These are phyloP conservation scores for Cicer judaicum DNA, from an alignment of 306 rosid genomes.

Conservation along the genomic window DNA sequence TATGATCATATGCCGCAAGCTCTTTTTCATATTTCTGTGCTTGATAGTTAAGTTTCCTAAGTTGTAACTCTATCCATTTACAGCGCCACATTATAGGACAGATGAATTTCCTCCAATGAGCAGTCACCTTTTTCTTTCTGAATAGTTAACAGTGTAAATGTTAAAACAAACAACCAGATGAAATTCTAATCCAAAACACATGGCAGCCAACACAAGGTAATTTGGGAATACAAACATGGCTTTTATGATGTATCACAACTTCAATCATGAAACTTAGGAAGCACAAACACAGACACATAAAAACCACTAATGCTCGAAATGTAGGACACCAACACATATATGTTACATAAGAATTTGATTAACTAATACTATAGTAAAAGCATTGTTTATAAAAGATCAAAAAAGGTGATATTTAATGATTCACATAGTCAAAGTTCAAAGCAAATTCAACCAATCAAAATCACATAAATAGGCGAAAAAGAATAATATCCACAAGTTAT, in stretches of 20 bases:
- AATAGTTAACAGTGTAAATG: conserved; percentile 40
- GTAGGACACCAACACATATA: neutral
- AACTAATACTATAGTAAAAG: neutral
- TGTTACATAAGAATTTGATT: no score
- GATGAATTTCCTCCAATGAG: conserved; percentile 78
- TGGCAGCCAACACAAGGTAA: conserved; percentile 5
- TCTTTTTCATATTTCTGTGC: conserved; percentile 61
- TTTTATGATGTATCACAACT: conserved; percentile 4
- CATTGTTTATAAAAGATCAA: neutral
- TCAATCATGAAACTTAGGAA: conserved; percentile 6
- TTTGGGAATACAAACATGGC: neutral
- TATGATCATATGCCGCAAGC: conserved; percentile 55
- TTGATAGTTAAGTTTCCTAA: conserved; percentile 63
- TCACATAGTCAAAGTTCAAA: neutral
- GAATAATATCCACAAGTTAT: neutral
- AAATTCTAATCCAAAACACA: conserved; percentile 31
- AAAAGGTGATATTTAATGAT: neutral
- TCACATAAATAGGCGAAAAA: neutral
- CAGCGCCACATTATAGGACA: conserved; percentile 80
- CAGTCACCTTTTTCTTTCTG: conserved; percentile 77
- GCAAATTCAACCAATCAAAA: neutral
- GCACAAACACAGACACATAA: neutral
- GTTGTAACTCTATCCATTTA: conserved; percentile 81
- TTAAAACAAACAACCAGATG: conserved; percentile 9
- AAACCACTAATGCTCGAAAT: neutral